Evolutionary conservation across 1,139 yeast species (phyloP), one percentile per base, ranked within the genome.

Genomic region (Neolecta irregularis): DNA sequence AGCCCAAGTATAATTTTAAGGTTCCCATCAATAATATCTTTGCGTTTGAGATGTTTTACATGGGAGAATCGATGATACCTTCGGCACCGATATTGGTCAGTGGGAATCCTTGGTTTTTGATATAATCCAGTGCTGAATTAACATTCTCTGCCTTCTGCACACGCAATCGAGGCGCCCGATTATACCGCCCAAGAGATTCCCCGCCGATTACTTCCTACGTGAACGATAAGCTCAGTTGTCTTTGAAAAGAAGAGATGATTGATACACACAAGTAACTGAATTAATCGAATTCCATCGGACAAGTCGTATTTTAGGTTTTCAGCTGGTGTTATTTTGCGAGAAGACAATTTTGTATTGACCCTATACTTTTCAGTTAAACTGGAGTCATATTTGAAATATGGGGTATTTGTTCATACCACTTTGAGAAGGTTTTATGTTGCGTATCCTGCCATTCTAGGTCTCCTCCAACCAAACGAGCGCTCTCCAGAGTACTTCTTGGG

Each of bases 141-240:
- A 74, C 56, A 49, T 75, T 75, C 46, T 74, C 83, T 30, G 72
- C 57, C 48, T 67, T 69, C 47, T 75, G 83, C 26, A 75, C 58
- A 37, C 65, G 61, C 40, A 70, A 60, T 26, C 55, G 60, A 3
- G 81, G 80, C 16, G 57, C 57, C 12, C 49, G 40, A 47, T 53
- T 51, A 44, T 55, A 58, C 29, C 53, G 49, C 8, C 64, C 64
- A 18, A 60, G 48, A 8, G 55, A 45, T 41, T 57, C 62, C 26
- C 52, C 52, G 34, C 61, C 60, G 20, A 60, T 55, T 40, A 52
- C 54, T 40, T 60, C 64, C 41, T 38, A 20, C 24, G 8, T 15
- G 12, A 11, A 20, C 7, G 22, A 16, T 7, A 13, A 31, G 8
- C 5, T 11, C n/a, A 7, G 24, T 18, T n/a, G 9, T 7, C 13